phyloP scores from a whole-genome alignment of 1,284 basidiomycete species.

The Anthracocystis setariae region DNA sequence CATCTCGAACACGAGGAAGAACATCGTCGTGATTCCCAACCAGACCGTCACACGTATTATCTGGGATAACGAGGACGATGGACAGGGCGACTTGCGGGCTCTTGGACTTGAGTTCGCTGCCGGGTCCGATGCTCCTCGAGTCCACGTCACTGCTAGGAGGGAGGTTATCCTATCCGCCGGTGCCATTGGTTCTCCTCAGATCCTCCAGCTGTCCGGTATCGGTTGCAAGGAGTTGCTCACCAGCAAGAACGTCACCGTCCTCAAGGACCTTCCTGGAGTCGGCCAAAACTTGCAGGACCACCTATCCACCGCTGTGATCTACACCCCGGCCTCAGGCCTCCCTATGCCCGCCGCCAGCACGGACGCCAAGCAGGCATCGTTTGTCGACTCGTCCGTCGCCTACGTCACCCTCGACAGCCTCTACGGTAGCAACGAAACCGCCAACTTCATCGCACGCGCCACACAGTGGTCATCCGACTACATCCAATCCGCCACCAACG shows the following conservation, averaged over 20 bases:
- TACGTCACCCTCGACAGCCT: constrained; percentile 55
- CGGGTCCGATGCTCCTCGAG: constrained; percentile 16
- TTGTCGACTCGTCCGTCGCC: constrained; percentile 57
- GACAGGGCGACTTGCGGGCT: constrained; percentile 36
- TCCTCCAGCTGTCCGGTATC: constrained; percentile 72
- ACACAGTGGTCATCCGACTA: constrained; percentile 31
- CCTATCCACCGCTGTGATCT: constrained; percentile 44
- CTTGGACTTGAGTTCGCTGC: constrained; percentile 55
- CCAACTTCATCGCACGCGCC: constrained; percentile 34
- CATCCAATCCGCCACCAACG: constrained; percentile 45
- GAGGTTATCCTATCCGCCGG: constrained; percentile 64
- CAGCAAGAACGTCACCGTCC: constrained; percentile 68
- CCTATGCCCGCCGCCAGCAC: constrained; percentile 29
- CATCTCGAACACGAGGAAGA: constrained; percentile 41
- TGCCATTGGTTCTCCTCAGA: constrained; percentile 70
- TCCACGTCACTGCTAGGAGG: constrained; percentile 53
- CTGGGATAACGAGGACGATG: constrained; percentile 30
- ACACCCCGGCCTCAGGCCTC: constrained; percentile 35
- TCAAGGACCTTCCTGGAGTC: constrained; percentile 71
- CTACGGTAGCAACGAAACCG: constrained; percentile 41
- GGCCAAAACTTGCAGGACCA: constrained; percentile 73
- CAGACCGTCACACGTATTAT: constrained; percentile 54
- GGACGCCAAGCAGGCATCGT: constrained; percentile 43
- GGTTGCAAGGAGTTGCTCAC: constrained; percentile 69
- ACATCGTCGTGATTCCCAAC: constrained; percentile 60